Percentiles rank a stretch among this genome's conserved stretches.
Conservation (phyloP, 805 yeast genomes). For the Scheffersomyces ergatensis region DNA sequence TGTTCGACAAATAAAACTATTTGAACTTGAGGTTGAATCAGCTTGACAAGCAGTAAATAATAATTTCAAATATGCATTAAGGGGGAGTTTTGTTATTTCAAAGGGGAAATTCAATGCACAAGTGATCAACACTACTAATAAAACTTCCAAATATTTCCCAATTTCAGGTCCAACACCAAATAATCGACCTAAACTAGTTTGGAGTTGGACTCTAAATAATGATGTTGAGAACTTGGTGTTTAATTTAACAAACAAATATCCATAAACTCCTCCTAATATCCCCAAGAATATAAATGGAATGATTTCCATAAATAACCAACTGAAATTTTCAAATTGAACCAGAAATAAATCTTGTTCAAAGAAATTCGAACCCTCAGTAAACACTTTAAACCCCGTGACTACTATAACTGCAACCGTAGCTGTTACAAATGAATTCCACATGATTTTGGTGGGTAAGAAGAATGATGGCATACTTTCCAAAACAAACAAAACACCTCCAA, state of each 20-base stretch:
- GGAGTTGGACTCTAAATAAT: slow-evolving; percentile 31
- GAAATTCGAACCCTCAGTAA: slow-evolving; percentile 39
- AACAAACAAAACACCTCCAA: slow-evolving; percentile 82
- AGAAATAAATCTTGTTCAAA: slow-evolving; percentile 52
- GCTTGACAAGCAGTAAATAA: slow-evolving; percentile 67
- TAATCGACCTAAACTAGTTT: slow-evolving; percentile 17
- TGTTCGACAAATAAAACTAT: slow-evolving; percentile 35
- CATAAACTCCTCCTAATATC: slow-evolving; percentile 64
- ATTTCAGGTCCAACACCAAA: slow-evolving; percentile 12
- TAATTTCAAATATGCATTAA: slow-evolving; percentile 55
- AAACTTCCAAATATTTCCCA: slow-evolving; percentile 46
- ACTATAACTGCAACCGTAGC: slow-evolving; percentile 71
- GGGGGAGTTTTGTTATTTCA: slow-evolving; percentile 50
- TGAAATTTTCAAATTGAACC: slow-evolving; percentile 64
- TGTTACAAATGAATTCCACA: slow-evolving; percentile 84
- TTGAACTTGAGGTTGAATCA: slow-evolving; percentile 15
- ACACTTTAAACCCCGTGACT: slow-evolving; percentile 38
- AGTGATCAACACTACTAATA: slow-evolving; percentile 48
- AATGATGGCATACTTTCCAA: slow-evolving; percentile 66
- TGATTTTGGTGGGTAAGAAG: slow-evolving; percentile 57
- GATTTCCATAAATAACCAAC: slow-evolving; percentile 71
- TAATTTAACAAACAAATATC: slow-evolving; percentile 49
- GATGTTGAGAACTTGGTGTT: slow-evolving; percentile 32
- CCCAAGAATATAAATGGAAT: slow-evolving; percentile 75
- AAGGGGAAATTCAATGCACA: slow-evolving; percentile 56